phyloP scores from a whole-genome alignment of 1,139 yeast species.

The Kazachstania sp. region DNA sequence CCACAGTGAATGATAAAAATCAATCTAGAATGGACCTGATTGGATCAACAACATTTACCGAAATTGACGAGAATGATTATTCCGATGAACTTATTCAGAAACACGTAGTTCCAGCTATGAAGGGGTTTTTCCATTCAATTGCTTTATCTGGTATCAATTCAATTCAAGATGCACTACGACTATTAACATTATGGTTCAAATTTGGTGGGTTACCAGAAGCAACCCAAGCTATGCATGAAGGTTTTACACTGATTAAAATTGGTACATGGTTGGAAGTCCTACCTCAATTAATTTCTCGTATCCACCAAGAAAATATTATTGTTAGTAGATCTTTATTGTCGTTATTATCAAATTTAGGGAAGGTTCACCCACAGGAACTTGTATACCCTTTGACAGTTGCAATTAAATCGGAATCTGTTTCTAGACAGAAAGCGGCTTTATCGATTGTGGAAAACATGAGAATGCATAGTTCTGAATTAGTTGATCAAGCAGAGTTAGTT shows the following conservation, averaged over 20 bases:
- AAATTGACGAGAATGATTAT: conserved; percentile 21
- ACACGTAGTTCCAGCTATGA: conserved; percentile 90
- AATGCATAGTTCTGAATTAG: conserved; percentile 72
- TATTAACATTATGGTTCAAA: conserved; percentile 89
- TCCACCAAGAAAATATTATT: conserved; percentile 85
- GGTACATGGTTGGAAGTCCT: conserved; percentile 94
- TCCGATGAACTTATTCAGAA: conserved; percentile 61
- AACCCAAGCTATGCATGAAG: conserved; percentile 83
- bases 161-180: conserved; percentile 82
- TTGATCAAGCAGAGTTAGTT: conserved; percentile 90
- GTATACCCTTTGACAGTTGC: conserved; percentile 96
- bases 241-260: conserved; percentile 78
- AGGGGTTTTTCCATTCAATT: conserved; percentile 92
- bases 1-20: background rate
- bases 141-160: conserved; percentile 81
- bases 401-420: conserved; percentile 83
- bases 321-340: conserved; percentile 78
- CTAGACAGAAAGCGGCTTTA: conserved; percentile 84
- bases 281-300: conserved; percentile 92
- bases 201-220: conserved; percentile 93
- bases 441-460: conserved; percentile 90
- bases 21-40: conserved; percentile 19
- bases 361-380: conserved; percentile 94
- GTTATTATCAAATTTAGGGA: conserved; percentile 77
- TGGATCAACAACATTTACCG: conserved; percentile 21